Evolutionary conservation across 2,329 filamentous ascomycete genomes (phyloP), one percentile per base, ranked within the genome.

Genomic region (Venturia pyrina): DNA sequence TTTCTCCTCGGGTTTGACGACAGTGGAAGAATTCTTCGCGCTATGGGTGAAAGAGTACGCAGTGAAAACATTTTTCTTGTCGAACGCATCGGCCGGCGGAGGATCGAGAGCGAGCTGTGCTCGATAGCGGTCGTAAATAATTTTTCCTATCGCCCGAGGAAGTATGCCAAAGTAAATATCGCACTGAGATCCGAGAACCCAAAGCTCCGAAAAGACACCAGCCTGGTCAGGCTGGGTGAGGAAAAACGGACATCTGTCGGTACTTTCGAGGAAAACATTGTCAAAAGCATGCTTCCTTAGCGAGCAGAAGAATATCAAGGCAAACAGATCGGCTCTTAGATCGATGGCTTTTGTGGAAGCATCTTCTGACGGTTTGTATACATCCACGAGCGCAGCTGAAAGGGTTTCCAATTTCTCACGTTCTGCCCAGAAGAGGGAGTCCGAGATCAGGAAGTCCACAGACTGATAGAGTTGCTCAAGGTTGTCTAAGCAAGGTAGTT

Each of bases 171-270:
- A 64, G 21, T 64, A 64, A 28, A 56, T 56, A 11, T 64, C 62
- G 24, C 62, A 64, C 10, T 64, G 43, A 37, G 62, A 64, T 32
- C 62, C 62, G 28, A 64, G 62, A 17, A 56, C 43, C 43, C 43
- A 64, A 10, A 64, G 34, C 48, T 64, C 62, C 3, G 62, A 48
- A 15, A 64, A 64, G 7, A 48, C 43, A 53, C 37, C 62, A 34
- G 62, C 62, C 62, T 64, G 62, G 44, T 64, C 62, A 21, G 62
- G 62, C 21, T 64, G 62, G 17, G 43, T 37, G 11, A 50, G 28
- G 28, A 56, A 56, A n/a, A 64, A 56, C 5, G 62, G 62, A 37
- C 48, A 50, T 15, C 62, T 21, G 24, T 64, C 62, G 15, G 62
- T 64, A 19, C 32, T 46, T 53, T 64, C 62, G n/a, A 64, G 43